phyloP scores from a whole-genome alignment of 331 rosid genomes.

The Erythrophleum ivorense region DNA sequence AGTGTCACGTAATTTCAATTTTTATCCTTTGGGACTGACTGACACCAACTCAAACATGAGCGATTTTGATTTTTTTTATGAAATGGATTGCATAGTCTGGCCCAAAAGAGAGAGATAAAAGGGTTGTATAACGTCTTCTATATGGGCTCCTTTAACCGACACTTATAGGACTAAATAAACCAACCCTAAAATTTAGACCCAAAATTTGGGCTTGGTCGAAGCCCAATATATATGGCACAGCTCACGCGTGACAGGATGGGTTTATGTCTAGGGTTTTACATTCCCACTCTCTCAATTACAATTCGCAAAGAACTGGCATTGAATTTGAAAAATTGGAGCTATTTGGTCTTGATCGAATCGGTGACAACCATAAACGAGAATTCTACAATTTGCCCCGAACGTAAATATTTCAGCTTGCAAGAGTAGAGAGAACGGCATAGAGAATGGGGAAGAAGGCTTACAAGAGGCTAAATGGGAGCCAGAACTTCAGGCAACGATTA shows the following conservation, averaged over 20 bases:
- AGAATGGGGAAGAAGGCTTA: conserved; percentile 63
- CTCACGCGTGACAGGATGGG: neutral
- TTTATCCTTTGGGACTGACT: no score
- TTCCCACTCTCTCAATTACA: neutral
- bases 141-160: no score
- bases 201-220: no score
- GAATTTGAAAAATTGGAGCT: neutral
- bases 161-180: neutral
- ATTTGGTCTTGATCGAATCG: neutral
- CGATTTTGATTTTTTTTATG: no score
- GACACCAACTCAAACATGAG: no score
- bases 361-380: neutral
- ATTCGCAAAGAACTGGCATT: neutral
- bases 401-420: neutral
- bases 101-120: no score
- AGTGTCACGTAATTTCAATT: no score
- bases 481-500: conserved; percentile 66
- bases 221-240: neutral
- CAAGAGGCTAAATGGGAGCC: conserved; percentile 75
- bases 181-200: neutral
- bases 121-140: no score
- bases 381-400: neutral
- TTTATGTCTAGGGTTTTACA: neutral
- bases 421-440: neutral
- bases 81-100: no score